phyloP scores from a whole-genome alignment of 192 early-diverging fungal genomes.

The Umbelopsis sp. region DNA sequence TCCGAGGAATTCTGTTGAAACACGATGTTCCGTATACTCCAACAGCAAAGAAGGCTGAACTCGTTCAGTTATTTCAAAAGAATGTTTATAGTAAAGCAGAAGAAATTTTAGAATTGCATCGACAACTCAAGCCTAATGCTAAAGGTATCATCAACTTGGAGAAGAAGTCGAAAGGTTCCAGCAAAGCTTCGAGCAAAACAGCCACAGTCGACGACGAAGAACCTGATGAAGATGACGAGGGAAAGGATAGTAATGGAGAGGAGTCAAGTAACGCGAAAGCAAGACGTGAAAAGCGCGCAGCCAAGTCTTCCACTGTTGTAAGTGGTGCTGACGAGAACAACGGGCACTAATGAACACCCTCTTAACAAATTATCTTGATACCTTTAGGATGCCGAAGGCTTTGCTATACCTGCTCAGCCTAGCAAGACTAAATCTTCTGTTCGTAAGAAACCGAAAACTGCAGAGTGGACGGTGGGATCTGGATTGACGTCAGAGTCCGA shows the following conservation, averaged over 20 bases:
- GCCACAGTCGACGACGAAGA: background rate
- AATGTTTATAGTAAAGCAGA: constrained; percentile 7
- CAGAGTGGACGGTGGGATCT: constrained; percentile 8
- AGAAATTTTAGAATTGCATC: constrained; percentile 1
- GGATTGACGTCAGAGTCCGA: constrained; percentile 4
- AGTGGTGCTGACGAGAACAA: background rate
- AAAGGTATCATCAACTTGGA: constrained; percentile 15
- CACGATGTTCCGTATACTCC: constrained; percentile 19
- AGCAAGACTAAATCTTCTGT: background rate
- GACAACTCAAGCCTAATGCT: constrained; percentile 8
- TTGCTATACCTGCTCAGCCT: constrained; percentile 12
- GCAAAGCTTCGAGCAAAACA: background rate
- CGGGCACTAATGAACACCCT: no score
- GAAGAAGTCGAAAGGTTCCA: constrained; percentile 2
- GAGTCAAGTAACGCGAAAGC: background rate
- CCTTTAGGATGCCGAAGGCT: background rate
- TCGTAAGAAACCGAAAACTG: constrained; percentile 1
- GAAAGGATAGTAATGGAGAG: background rate
- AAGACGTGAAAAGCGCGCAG: background rate
- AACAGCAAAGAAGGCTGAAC: constrained; percentile 13
- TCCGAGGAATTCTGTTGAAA: constrained; percentile 15
- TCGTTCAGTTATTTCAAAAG: constrained; percentile 3
- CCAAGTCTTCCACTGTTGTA: background rate
- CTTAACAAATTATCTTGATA: background rate
- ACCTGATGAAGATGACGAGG: constrained; percentile 4